Conservation (phyloP, 2,329 filamentous ascomycete genomes). For the Ceratocystiopsis sp. region DNA sequence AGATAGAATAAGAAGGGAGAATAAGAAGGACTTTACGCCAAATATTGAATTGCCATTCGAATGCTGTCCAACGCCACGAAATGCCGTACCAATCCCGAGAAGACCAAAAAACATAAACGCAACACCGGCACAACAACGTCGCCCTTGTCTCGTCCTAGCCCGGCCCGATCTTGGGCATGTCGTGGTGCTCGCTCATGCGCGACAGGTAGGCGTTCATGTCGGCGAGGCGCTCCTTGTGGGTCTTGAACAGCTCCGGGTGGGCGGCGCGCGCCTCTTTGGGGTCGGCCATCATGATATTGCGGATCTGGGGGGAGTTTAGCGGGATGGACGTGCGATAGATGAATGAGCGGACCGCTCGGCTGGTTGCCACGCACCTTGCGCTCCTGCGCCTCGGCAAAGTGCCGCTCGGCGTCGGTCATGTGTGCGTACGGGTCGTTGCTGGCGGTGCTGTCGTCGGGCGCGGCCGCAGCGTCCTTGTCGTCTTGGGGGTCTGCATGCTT, state of each 20-base stretch:
- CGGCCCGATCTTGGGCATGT: constrained; percentile 63
- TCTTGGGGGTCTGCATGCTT: constrained; percentile 4
- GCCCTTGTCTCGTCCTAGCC: constrained; percentile 22
- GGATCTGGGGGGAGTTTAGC: constrained; percentile 35
- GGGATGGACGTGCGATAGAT: background rate
- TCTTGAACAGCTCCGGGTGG: constrained; percentile 70
- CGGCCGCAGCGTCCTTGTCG: constrained; percentile 7
- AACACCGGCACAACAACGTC: too few species aligned
- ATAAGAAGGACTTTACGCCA: too few species aligned
- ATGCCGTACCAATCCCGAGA: too few species aligned
- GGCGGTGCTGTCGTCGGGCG: constrained; percentile 14
- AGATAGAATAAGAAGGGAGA: too few species aligned
- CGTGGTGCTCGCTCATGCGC: constrained; percentile 87
- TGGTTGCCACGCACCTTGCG: constrained; percentile 51
- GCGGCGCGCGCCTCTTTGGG: constrained; percentile 19
- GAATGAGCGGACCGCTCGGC: too few species aligned
- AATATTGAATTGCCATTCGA: too few species aligned
- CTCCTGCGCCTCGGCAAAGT: constrained; percentile 63
- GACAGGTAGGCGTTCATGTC: constrained; percentile 90
- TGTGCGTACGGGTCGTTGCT: constrained; percentile 14
- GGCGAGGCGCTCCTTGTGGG: constrained; percentile 91
- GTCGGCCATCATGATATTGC: constrained; percentile 51
- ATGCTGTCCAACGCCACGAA: too few species aligned
- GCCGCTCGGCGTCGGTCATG: constrained; percentile 74
- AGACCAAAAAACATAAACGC: background rate